These are phyloP conservation scores for Mrakiaceae sp. DNA, from an alignment of 1,284 basidiomycete species.

Conservation along the genomic window DNA sequence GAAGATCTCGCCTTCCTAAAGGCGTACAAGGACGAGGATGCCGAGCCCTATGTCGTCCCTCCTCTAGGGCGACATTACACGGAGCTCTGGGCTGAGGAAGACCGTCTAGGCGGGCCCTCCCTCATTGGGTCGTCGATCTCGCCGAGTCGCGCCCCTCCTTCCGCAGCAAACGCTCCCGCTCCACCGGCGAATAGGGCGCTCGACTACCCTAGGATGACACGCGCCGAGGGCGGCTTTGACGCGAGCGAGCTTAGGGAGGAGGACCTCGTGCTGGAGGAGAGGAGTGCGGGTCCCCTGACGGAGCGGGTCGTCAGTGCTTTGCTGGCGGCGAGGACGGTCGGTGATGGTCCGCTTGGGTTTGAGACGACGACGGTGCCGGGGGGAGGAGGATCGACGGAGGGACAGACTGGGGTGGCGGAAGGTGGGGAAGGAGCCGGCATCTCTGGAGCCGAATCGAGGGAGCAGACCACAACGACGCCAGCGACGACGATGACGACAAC, in stretches of 20 bases:
- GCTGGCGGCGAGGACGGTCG: conserved; percentile 52
- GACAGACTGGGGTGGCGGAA: conserved; percentile 50
- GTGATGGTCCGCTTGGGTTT: conserved; percentile 4
- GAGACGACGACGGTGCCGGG: conserved; percentile 51
- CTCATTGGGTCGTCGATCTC: conserved; percentile 4
- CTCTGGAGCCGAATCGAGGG: conserved; percentile 2
- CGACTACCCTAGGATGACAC: conserved; percentile 5
- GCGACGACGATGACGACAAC: conserved; percentile 8
- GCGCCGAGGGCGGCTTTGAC: conserved; percentile 20
- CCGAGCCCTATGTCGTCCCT: conserved; percentile 74
- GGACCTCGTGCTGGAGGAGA: conserved; percentile 28
- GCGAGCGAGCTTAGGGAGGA: conserved; percentile 28
- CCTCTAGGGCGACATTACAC: conserved; percentile 78
- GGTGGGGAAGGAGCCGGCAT: conserved; percentile 40
- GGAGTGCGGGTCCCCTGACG: conserved; percentile 30
- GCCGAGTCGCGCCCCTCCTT: neutral
- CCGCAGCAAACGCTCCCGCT: neutral
- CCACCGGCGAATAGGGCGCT: neutral
- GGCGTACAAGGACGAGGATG: conserved; percentile 70
- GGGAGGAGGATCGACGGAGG: neutral
- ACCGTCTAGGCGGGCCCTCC: conserved; percentile 41
- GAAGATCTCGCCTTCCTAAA: conserved; percentile 80
- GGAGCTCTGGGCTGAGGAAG: conserved; percentile 85
- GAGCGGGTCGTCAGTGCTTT: conserved; percentile 58
- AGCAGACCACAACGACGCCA: conserved; percentile 8